A percentile compares a stretch with the other conserved stretches of the same genome.
Evolutionary conservation across 352 stramenopile genomes (phyloP).

Genomic region (Phytopythium cucurbitacearum): DNA sequence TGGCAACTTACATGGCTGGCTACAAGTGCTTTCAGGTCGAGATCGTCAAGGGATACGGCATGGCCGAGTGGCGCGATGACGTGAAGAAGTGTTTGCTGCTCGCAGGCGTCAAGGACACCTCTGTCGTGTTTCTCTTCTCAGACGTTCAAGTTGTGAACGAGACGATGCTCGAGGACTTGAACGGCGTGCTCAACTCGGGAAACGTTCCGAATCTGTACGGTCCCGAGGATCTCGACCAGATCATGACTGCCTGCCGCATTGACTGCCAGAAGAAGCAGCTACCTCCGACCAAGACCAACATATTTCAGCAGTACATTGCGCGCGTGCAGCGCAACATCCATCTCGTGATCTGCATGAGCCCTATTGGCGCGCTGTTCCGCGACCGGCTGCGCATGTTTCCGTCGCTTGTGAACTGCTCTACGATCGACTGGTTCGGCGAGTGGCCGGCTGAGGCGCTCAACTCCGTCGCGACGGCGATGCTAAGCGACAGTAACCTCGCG

Average conservation of each 20-base stretch:
- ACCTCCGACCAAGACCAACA: constrained; percentile 92
- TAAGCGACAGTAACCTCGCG: constrained; percentile 1
- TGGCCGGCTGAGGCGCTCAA: constrained; percentile 83
- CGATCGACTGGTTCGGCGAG: constrained; percentile 88
- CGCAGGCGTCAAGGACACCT: constrained; percentile 91
- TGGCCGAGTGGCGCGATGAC: constrained; percentile 92
- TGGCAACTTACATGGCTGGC: constrained; percentile 92
- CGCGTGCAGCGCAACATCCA: constrained; percentile 91
- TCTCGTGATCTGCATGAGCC: constrained; percentile 91
- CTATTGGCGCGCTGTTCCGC: constrained; percentile 86
- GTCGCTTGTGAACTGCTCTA: constrained; percentile 87
- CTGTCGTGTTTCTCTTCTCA: constrained; percentile 92
- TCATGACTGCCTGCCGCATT: constrained; percentile 86
- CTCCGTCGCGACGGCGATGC: constrained; percentile 65
- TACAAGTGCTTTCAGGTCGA: constrained; percentile 93
- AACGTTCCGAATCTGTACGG: constrained; percentile 94
- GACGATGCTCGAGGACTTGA: constrained; percentile 95
- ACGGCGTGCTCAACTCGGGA: constrained; percentile 94
- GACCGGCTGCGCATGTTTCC: constrained; percentile 91
- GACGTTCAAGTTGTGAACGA: constrained; percentile 95
- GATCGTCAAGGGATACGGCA: constrained; percentile 93
- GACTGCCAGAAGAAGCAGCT: constrained; percentile 91
- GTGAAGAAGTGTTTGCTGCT: constrained; percentile 91
- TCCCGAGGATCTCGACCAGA: constrained; percentile 90
- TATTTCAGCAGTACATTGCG: constrained; percentile 92